Percentiles rank a stretch among this genome's conserved stretches.
Conservation (phyloP, 78 protist genomes). For the Dictyostelium purpureum region DNA sequence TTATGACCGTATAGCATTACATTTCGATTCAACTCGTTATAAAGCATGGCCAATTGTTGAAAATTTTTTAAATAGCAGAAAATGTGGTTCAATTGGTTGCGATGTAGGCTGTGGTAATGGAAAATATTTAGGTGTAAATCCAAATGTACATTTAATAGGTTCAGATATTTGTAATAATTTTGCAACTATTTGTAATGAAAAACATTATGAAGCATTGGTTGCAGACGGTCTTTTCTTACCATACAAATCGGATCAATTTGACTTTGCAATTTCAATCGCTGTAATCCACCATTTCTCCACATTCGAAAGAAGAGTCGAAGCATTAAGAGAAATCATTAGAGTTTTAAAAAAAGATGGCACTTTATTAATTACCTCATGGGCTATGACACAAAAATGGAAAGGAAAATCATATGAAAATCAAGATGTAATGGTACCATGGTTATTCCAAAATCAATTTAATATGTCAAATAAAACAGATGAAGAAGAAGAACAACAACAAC, state of each 20-base stretch:
- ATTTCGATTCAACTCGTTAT: constrained; percentile 76
- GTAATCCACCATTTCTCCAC: constrained; percentile 85
- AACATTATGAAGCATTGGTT: constrained; percentile 38
- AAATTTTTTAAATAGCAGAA: constrained; percentile 12
- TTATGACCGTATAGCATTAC: constrained; percentile 77
- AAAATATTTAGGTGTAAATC: constrained; percentile 70
- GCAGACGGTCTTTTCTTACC: constrained; percentile 74
- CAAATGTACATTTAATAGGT: constrained; percentile 41
- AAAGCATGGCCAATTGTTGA: constrained; percentile 86
- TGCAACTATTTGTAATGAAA: constrained; percentile 41
- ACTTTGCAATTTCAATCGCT: constrained; percentile 82
- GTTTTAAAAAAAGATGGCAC: constrained; percentile 53
- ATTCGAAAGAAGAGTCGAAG: constrained; percentile 70
- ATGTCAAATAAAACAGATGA: not conserved
- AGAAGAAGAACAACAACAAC: not conserved
- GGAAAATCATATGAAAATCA: constrained; percentile 55
- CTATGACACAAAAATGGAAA: constrained; percentile 79
- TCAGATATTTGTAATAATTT: constrained; percentile 78
- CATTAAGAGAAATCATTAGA: constrained; percentile 71
- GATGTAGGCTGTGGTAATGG: constrained; percentile 89
- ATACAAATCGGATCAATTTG: constrained; percentile 13
- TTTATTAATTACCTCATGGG: constrained; percentile 72
- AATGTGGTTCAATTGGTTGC: constrained; percentile 25
- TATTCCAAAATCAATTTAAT: constrained; percentile 63
- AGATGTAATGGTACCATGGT: constrained; percentile 86